Percentiles rank a stretch among this genome's conserved stretches.
These are phyloP conservation scores for Ascochyta clinopodiicola DNA, from an alignment of 2,329 filamentous ascomycete genomes.

Conservation along the genomic window DNA sequence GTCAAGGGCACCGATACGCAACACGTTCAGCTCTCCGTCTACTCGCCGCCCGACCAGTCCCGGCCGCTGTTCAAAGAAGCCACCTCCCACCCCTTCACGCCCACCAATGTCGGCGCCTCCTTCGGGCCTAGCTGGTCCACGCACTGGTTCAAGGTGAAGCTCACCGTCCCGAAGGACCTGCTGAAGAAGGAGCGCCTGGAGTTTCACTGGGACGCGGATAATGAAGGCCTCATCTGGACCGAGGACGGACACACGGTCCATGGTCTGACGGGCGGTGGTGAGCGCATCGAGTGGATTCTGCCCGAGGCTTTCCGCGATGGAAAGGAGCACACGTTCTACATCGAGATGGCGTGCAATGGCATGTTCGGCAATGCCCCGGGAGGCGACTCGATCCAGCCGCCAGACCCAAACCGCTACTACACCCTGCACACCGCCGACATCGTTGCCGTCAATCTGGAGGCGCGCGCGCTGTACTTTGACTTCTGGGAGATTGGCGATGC, in stretches of 20 bases:
- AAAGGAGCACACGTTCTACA: constrained; percentile 86
- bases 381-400: constrained; percentile 87
- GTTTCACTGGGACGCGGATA: constrained; percentile 94
- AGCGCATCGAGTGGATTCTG: constrained; percentile 89
- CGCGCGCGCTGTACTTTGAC: constrained; percentile 83
- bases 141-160: constrained; percentile 89
- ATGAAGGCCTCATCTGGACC: constrained; percentile 93
- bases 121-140: constrained; percentile 98
- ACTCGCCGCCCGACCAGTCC: constrained; percentile 78
- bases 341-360: constrained; percentile 98
- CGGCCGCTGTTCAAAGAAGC: constrained; percentile 90
- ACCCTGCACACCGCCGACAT: constrained; percentile 80
- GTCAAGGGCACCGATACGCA: constrained; percentile 66
- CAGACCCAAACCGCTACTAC: constrained; percentile 83
- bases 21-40: constrained; percentile 83
- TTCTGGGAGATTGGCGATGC: constrained; percentile 96
- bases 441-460: constrained; percentile 85
- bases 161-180: constrained; percentile 78
- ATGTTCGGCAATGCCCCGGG: constrained; percentile 95
- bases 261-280: constrained; percentile 87
- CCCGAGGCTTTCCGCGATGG: constrained; percentile 83
- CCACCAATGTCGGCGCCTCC: constrained; percentile 74
- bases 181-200: constrained; percentile 82
- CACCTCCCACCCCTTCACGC: constrained; percentile 74
- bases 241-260: constrained; percentile 89